Evolutionary conservation across 2,329 filamentous ascomycete species (phyloP), one percentile per base, ranked within the genome.

Genomic region (Ophiostoma piceae): DNA sequence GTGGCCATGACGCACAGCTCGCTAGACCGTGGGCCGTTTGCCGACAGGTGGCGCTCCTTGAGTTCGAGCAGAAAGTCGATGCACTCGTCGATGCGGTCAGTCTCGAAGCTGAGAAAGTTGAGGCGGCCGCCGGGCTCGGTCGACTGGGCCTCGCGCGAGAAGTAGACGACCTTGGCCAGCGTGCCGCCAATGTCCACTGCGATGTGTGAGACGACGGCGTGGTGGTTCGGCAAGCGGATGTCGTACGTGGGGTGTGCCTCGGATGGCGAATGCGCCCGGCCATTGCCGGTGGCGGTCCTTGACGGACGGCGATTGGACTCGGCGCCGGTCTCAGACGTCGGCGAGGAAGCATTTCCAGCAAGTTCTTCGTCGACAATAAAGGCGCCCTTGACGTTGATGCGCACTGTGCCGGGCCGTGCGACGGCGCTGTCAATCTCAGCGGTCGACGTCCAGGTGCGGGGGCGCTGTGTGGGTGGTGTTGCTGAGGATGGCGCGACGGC

Each of bases 161-260:
- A 98, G 82, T 97, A 99, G 71, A 99, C 95, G 65, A 99, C 87
- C 82, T 99, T 99, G 74, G 93, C 94, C 43, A 99, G 84, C 19
- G 94, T 96, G 74, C 95, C 95, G 74, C 95, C 95, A 79, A 99
- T 98, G 84, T 99, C 95, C 72, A 97, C 90, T 68, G 95, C 95
- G 75, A 99, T 92, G 82, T 99, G 95, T 82, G 93, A 97, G 74
- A 99, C 94, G 9, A 97, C 89, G 12, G 91, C 91, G 14, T 92
- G 97, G 80, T 99, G 95, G 79, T 98, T 95, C 37, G 95, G 95
- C 71, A 99, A 83, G n/a, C 95, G 86, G 75, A 99, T 99, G 78
- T 97, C 95, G 77, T 92, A 93, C 70, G 92, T 93, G 78, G 96
- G 92, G 78, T 86, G 79, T 75, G 84, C 79, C 74, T 82, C 79